Percentiles rank a stretch among this genome's conserved stretches.
phyloP scores from a whole-genome alignment of 345 rosid species.

The Combretum micranthum region DNA sequence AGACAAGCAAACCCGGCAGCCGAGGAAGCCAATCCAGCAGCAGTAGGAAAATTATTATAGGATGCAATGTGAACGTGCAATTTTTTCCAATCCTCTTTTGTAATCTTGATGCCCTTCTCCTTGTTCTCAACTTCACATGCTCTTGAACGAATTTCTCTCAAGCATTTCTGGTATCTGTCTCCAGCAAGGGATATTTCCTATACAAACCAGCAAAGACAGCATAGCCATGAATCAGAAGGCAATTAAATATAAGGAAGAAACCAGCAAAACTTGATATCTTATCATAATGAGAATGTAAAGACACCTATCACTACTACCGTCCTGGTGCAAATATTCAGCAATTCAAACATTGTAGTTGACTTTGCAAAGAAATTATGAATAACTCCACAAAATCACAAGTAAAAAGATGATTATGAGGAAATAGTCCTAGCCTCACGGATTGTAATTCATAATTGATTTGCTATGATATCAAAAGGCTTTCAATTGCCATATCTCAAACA shows the following conservation, averaged over 20 bases:
- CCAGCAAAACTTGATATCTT: no score
- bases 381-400: not conserved
- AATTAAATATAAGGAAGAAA: not conserved
- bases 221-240: no score
- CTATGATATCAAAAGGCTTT: no score
- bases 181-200: conserved; percentile 95
- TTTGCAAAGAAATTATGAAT: not conserved
- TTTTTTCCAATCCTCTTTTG: conserved; percentile 81
- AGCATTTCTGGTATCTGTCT: conserved; percentile 78
- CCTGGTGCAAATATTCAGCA: no score
- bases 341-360: no score
- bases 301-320: no score
- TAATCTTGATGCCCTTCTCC: conserved; percentile 70
- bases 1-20: conserved; percentile 99
- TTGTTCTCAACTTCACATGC: conserved; percentile 74
- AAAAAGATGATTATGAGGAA: no score
- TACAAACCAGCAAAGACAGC: conserved; percentile 29
- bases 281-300: no score
- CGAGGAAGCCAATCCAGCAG: conserved; percentile 99
- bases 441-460: no score
- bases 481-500: no score
- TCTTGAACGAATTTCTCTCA: conserved; percentile 76
- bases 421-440: no score
- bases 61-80: conserved; percentile 84
- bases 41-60: conserved; percentile 88